Percentiles rank a stretch among this genome's conserved stretches.
phyloP scores from a whole-genome alignment of 2,329 filamentous ascomycete genomes.

The Aspergillus sp. region DNA sequence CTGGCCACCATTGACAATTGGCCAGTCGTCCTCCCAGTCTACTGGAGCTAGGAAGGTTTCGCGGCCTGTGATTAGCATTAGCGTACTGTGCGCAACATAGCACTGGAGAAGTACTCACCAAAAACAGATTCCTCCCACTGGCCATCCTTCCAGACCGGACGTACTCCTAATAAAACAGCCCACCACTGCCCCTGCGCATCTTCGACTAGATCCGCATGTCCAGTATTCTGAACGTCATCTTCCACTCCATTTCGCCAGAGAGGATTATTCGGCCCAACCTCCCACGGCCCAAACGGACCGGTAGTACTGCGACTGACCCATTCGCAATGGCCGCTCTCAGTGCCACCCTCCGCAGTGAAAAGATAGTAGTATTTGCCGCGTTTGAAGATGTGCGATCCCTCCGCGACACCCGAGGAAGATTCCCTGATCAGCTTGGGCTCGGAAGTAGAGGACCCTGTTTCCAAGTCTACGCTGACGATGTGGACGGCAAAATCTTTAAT shows the following conservation, averaged over 20 bases:
- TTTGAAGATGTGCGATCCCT: conserved; percentile 58
- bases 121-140: conserved; percentile 46
- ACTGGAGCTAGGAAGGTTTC: conserved; percentile 56
- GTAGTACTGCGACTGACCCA: conserved; percentile 59
- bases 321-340: conserved; percentile 61
- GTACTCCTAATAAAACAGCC: conserved; percentile 51
- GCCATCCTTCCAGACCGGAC: conserved; percentile 35
- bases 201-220: conserved; percentile 53
- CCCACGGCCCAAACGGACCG: conserved; percentile 62
- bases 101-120: conserved; percentile 29
- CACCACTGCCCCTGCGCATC: conserved; percentile 51
- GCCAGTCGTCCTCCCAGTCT: conserved; percentile 56
- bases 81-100: background rate
- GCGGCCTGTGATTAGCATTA: conserved; percentile 35
- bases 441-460: conserved; percentile 35
- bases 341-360: conserved; percentile 58
- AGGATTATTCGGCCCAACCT: conserved; percentile 59
- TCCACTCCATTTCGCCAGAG: conserved; percentile 55
- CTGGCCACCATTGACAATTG: conserved; percentile 51
- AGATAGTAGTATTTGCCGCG: conserved; percentile 57
- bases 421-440: conserved; percentile 46
- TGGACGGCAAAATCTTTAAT: conserved; percentile 55
- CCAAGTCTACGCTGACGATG: conserved; percentile 35
- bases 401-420: conserved; percentile 47
- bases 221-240: conserved; percentile 54